Percentiles rank a stretch among this genome's conserved stretches.
phyloP scores from a whole-genome alignment of 139 green algal genomes.

The Haematococcus lacustris region DNA sequence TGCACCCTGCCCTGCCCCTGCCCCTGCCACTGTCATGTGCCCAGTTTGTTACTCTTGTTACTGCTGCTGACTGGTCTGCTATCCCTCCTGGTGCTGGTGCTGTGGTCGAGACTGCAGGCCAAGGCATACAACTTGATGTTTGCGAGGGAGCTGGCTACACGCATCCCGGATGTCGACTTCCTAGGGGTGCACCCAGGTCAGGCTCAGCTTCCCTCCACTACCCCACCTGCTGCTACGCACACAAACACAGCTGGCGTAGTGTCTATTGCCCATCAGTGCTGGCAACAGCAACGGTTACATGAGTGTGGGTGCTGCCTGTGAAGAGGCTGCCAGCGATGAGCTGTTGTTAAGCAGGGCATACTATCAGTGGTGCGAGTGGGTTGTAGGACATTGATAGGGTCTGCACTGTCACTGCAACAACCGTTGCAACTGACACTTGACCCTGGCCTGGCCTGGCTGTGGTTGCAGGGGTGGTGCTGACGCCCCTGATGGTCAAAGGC shows the following conservation, averaged over 20 bases:
- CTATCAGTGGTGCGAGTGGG: not conserved
- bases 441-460: not conserved
- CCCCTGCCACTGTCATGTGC: not conserved
- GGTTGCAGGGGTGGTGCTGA: slow-evolving; percentile 1
- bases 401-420: not conserved
- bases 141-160: slow-evolving; percentile 6
- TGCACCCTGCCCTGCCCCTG: not conserved
- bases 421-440: not conserved
- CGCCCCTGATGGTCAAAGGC: slow-evolving; percentile 3
- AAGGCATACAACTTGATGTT: slow-evolving; percentile 27
- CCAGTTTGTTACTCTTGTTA: not conserved
- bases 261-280: too few species aligned
- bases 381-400: not conserved
- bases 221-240: not conserved
- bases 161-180: not conserved
- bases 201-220: not conserved
- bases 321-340: too few species aligned
- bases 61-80: not conserved
- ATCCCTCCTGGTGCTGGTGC: not conserved
- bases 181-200: slow-evolving; percentile 2
- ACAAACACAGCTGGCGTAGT: too few species aligned
- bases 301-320: too few species aligned
- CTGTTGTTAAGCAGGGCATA: not conserved
- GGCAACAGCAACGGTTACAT: too few species aligned
- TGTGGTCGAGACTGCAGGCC: too few species aligned